Conservation (phyloP, 2,329 filamentous ascomycete species). For the Escovopsis sp. region DNA sequence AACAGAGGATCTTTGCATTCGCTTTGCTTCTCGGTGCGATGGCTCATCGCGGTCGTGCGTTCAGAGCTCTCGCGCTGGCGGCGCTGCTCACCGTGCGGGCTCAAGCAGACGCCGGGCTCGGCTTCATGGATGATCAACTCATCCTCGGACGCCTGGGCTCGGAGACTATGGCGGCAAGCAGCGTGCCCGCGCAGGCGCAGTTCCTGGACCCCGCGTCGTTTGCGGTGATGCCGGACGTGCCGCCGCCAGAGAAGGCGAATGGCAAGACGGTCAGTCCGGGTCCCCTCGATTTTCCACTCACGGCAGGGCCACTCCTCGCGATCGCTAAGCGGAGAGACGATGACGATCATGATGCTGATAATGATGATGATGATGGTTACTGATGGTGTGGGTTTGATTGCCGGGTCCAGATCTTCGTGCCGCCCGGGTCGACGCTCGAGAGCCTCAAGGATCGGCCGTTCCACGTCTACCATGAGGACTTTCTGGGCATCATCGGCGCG, state of each 20-base stretch:
- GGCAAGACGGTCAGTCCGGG: conserved; percentile 1
- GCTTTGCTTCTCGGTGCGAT: conserved; percentile 1
- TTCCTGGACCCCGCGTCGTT: conserved; percentile 1
- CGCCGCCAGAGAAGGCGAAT: conserved; percentile 3
- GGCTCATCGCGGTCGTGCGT: not conserved
- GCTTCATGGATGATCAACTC: no score
- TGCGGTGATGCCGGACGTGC: conserved; percentile 2
- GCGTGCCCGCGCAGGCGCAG: conserved; percentile 4
- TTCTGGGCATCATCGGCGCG: conserved; percentile 29
- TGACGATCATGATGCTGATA: no score
- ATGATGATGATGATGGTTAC: no score
- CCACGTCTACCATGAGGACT: conserved; percentile 32
- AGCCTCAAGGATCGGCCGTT: conserved; percentile 24
- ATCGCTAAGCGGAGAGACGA: no score
- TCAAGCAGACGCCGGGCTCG: no score
- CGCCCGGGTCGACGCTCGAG: conserved; percentile 26
- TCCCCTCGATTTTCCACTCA: not conserved
- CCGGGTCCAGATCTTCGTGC: conserved; percentile 15
- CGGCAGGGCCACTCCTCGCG: no score
- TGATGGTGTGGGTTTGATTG: not conserved
- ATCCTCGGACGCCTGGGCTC: not conserved
- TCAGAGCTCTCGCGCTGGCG: not conserved
- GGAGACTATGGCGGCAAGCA: not conserved
- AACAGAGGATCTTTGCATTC: not conserved
- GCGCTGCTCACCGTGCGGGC: no score